Base-by-base conservation (phyloP, 176 grass and related monocot species). In the Juncus inflexus region DNA sequence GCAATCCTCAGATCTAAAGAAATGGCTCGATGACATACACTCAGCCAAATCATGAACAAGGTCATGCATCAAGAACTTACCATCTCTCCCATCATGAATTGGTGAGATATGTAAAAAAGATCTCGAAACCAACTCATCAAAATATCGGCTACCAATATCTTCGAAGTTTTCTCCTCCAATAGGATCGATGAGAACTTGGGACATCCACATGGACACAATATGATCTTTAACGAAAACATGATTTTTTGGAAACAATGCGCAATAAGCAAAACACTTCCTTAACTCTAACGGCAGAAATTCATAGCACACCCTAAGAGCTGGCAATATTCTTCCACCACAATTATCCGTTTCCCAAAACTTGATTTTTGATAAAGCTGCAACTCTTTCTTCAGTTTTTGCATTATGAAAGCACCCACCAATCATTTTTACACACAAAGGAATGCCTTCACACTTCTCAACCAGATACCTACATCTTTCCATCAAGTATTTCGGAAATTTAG, bases 21-120 rank as follows among this genome's bases (percentile, higher is more conserved):
- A 45, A 3, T 45, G 42, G 3, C 7, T 45, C 42, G 3, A 7
- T 45, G 42, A 45, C 42, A 45, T 45, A 7, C 3, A 7, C 42
- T 45, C 42, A 4, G 42, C 42, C 42, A 64, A 64, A 64, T 45
- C n/a, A 39, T 64, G 62, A 64, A 69, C 64, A 35, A 37, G 40
- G 54, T 74, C 77, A 77, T 74, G 78, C 67, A 81, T 68, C 9
- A 81, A 52, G 66, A 81, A 80, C 39, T 77, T 83, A 1, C 66
- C 55, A 8, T 80, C 52, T 47, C 64, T 50, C 2, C 43, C 43
- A 50, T 45, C 3, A 0, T 67, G 52, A 41, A 52, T 5, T 0
- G 58, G 47, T 4, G 37, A 77, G 4, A 66, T 6, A 12, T 77
- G 73, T 60, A 86, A 81, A 60, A 81, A 86, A 3, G 73, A 81